Conservation (phyloP, 805 yeast species). For the Starmerella bombi region DNA sequence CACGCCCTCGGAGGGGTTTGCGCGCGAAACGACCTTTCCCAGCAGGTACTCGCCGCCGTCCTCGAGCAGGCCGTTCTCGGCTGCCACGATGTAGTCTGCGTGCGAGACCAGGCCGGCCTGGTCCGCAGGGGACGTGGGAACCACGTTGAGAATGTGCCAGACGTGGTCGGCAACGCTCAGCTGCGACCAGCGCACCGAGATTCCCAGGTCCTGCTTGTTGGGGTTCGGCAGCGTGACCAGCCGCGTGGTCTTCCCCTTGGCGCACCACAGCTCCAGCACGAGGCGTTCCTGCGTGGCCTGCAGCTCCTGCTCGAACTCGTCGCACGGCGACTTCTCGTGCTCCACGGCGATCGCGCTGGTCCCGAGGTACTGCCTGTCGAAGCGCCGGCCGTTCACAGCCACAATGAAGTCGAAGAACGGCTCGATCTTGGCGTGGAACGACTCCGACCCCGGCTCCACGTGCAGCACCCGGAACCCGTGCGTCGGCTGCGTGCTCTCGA, state of each 20-base stretch:
- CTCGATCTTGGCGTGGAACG: conserved; percentile 47
- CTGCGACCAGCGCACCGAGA: conserved; percentile 63
- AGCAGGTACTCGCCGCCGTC: conserved; percentile 78
- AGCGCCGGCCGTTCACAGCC: conserved; percentile 61
- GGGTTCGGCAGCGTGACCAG: conserved; percentile 14
- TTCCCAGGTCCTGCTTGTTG: conserved; percentile 30
- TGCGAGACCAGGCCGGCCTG: conserved; percentile 71
- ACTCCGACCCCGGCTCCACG: conserved; percentile 37
- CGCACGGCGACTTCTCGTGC: conserved; percentile 16
- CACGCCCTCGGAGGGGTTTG: conserved; percentile 32
- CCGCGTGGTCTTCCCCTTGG: conserved; percentile 45
- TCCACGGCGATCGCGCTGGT: conserved; percentile 10
- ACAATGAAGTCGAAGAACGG: conserved; percentile 79
- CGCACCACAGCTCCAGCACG: conserved; percentile 62
- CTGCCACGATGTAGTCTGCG: conserved; percentile 78
- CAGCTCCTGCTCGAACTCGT: conserved; percentile 14
- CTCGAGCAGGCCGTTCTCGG: conserved; percentile 70
- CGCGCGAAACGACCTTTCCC: conserved; percentile 43
- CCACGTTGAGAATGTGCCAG: conserved; percentile 71
- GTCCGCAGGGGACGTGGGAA: conserved; percentile 68
- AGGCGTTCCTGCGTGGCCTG: conserved; percentile 25
- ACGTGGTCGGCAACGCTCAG: conserved; percentile 63
- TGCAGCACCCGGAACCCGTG: conserved; percentile 48
- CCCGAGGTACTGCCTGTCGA: conserved; percentile 19
- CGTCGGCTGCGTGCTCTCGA: conserved; percentile 21